phyloP scores from a whole-genome alignment of 306 rosid species.

The Fagus sylvatica region DNA sequence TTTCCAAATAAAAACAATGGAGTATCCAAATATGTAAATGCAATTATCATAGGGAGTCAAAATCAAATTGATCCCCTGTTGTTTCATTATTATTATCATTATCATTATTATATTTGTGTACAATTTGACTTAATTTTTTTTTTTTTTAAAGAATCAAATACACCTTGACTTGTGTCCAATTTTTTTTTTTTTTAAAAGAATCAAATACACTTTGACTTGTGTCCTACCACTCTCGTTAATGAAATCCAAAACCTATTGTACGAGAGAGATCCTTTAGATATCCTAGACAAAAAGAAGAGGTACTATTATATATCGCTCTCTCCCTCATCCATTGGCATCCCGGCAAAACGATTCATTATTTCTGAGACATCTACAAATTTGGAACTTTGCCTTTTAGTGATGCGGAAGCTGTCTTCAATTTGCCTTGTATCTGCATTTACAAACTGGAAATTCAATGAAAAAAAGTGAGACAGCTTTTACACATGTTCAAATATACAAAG shows the following conservation, averaged over 20 bases:
- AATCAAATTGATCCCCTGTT: too few relatives aligned
- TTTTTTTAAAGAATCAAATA: too few relatives aligned
- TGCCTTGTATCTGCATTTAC: constrained; percentile 35
- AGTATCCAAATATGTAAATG: too few relatives aligned
- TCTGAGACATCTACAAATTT: neutral
- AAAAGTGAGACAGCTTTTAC: neutral
- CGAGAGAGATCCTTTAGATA: neutral
- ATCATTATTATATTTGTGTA: too few relatives aligned
- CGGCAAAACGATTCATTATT: neutral
- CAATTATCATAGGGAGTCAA: too few relatives aligned
- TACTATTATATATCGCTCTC: neutral
- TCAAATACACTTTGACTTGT: too few relatives aligned
- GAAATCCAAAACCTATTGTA: neutral
- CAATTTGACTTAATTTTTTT: too few relatives aligned
- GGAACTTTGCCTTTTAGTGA: constrained; percentile 19
- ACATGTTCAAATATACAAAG: neutral
- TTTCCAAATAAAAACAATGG: too few relatives aligned
- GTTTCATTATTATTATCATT: too few relatives aligned
- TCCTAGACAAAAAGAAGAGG: neutral
- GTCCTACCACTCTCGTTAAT: too few relatives aligned
- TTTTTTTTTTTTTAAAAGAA: too few relatives aligned
- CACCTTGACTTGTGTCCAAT: too few relatives aligned
- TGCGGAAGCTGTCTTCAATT: constrained; percentile 38
- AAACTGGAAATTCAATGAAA: constrained; percentile 29
- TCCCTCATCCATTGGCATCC: neutral